Evolutionary conservation across 176 grass and related monocot genomes (phyloP), one percentile per base, ranked within the genome.

Genomic region (Secale cereale): DNA sequence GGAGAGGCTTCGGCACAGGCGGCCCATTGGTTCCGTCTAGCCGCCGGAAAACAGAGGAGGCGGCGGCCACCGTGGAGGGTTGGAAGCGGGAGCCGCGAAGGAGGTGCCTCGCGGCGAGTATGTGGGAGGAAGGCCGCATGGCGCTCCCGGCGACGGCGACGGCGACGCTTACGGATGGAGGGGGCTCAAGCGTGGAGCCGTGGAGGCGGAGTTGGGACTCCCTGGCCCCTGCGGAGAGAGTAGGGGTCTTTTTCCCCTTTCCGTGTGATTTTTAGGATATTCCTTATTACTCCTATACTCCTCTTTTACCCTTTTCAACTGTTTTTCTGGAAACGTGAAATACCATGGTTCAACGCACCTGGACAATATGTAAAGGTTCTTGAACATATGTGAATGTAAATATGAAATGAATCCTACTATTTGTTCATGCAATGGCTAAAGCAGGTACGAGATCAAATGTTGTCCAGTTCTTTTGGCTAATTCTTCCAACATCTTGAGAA

Each of bases 111-210:
- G 85, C 81, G 16, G 85, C 36, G 60, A 91, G 60, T 83, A 91
- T 83, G 81, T 60, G 85, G 60, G 76, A 91, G 29, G 60, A 80
- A 17, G 85, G 85, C 76, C 69, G 85, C 89, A 91, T 91, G 81
- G 68, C 4, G 60, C 68, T 74, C 61, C 57, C 80, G 75, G 32
- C 72, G 23, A 27, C 56, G 2, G 46, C 79, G 43, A 26, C 63
- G 83, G 63, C 40, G 29, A 78, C 29, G 72, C n/a, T 72, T 4
- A 30, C 26, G 72, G 73, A 9, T 66, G 29, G 69, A 56, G 43
- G 33, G 71, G 76, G 59, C 36, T 56, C 64, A 68, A 85, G 83
- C 70, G 70, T 50, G 46, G 20, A 45, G 32, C 63, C 36, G 63
- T 33, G 68, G 71, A 75, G 71, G 41, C 71, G 71, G 41, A 50